Evolutionary conservation across 73 alveolate genomes (phyloP), one percentile per base, ranked within the genome.

Genomic region (Uronychia binucleata): DNA sequence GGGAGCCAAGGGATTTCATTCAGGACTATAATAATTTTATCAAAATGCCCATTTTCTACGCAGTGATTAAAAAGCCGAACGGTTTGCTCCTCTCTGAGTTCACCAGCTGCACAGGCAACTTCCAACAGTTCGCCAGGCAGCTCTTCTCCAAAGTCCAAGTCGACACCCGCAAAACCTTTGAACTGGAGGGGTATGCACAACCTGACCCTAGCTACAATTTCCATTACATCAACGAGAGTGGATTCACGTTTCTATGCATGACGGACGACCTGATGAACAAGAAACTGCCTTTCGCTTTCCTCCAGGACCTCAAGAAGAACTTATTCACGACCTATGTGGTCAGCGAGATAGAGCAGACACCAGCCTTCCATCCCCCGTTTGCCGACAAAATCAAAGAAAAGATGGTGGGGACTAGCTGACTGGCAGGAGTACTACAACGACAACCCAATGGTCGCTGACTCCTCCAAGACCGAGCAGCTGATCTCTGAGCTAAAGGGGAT

Each of bases 21-120:
- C n/a, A n/a, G n/a, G n/a, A n/a, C n/a, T n/a, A n/a, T n/a, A 46
- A 46, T 46, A 46, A 46, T 46, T 46, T 46, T 46, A 46, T 11
- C 67, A 11, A 11, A 46, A 46, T 46, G 67, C 67, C 67, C n/a
- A 95, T 95, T 33, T 90, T 81, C 60, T 95, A 95, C 80, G 96
- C 95, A 30, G 87, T 95, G 80, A 84, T 95, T 14, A 94, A 95
- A 1, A 93, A 91, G 88, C 83, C 79, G 75, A 57, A 29, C 58
- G 91, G 87, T 82, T 78, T 90, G 76, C 88, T 95, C 74, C 93
- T 95, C 67, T 74, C 96, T 59, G 98, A 95, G 88, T 95, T 58
- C 89, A 95, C 98, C 27, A 97, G 93, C 79, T 95, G 90, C 87
- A 88, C 91, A 25, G 98, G 98, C 5, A 95, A 95, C 91, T 95